Conservation (phyloP, 2,329 filamentous ascomycete species). For the Diplodia intermedia region DNA sequence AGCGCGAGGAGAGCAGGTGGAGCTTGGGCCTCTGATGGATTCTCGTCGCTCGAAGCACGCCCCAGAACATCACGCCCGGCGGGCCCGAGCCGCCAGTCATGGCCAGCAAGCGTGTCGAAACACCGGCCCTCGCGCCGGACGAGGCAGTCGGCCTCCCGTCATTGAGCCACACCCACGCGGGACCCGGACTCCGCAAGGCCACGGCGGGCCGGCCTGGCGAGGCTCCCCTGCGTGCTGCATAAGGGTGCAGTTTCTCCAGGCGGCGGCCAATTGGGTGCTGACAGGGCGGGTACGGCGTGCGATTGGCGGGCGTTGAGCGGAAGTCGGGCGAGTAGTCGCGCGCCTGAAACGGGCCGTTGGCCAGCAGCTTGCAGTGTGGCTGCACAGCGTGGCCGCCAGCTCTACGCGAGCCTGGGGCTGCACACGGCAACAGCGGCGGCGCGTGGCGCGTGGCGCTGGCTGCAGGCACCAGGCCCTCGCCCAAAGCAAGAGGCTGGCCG, state of each 20-base stretch:
- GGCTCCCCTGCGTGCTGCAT: conserved; percentile 20
- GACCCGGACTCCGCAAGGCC: neutral
- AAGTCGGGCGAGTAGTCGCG: conserved; percentile 14
- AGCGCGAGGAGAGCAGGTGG: neutral
- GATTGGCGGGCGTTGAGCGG: conserved; percentile 8
- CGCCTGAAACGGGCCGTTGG: conserved; percentile 25
- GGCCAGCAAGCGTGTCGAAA: conserved; percentile 12
- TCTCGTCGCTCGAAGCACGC: conserved; percentile 9
- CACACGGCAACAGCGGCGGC: neutral
- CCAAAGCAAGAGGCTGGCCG: neutral
- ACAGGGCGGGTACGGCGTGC: neutral
- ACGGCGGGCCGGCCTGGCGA: neutral
- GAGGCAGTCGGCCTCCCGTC: neutral
- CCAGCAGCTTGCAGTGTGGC: neutral
- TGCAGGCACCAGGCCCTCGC: neutral
- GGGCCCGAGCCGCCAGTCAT: conserved; percentile 3
- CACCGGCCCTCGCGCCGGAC: conserved; percentile 5
- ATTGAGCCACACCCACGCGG: conserved; percentile 5
- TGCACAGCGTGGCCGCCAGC: neutral
- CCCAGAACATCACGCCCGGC: conserved; percentile 25
- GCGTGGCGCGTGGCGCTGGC: neutral
- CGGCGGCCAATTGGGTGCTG: conserved; percentile 2
- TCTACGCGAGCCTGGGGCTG: conserved; percentile 8
- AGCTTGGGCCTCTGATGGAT: conserved; percentile 12
- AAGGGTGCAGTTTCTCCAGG: conserved; percentile 1